Evolutionary conservation across 2,329 filamentous ascomycete genomes (phyloP), one percentile per base, ranked within the genome.

Genomic region (Fusarium verrucosum): DNA sequence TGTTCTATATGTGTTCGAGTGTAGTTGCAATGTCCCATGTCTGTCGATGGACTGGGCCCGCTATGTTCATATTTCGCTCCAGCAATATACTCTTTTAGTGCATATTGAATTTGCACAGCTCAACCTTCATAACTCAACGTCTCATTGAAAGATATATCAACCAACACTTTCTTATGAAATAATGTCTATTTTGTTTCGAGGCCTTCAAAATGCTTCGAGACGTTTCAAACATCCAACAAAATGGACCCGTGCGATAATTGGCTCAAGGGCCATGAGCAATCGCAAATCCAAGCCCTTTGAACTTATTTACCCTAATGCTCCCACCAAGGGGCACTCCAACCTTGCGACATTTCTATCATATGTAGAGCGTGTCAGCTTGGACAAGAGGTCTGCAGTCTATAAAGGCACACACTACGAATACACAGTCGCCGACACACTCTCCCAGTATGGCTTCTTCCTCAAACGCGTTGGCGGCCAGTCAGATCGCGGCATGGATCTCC

Each of bases 371-470:
- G 82, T 78, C 0, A 80, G 82, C 1, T 80, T 92, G 20, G 81
- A 85, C 62, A 75, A 79, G 1, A 77, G 74, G 6, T 87, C 84
- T 16, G 87, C 86, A 1, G 82, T 87, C 40, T 94, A 88, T 73
- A 80, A 88, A 37, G 92, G 92, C 65, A 94, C 91, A 0, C 85
- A 85, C 73, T 94, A 91, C 78, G 92, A 95, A 75, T 94, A 94
- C 78, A 87, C 81, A 0, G 85, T 87, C 4, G 83, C 84, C 7
- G 73, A 76, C 5, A 77, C 84, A 1, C 82, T 94, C 0, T 70
- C 82, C 4, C 76, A 78, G 2, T 83, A 90, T 49, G 87, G 88
- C 50, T 91, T 94, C 78, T 76, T 79, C 20, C 81, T 94, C 30
- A 80, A 80, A 42, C 85, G 91, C 28, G 82, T 89, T 3, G 92